Evolutionary conservation across 228 moss, liverwort and hornwort genomes (phyloP).

Genomic region (Sphagnum magellanicum): DNA sequence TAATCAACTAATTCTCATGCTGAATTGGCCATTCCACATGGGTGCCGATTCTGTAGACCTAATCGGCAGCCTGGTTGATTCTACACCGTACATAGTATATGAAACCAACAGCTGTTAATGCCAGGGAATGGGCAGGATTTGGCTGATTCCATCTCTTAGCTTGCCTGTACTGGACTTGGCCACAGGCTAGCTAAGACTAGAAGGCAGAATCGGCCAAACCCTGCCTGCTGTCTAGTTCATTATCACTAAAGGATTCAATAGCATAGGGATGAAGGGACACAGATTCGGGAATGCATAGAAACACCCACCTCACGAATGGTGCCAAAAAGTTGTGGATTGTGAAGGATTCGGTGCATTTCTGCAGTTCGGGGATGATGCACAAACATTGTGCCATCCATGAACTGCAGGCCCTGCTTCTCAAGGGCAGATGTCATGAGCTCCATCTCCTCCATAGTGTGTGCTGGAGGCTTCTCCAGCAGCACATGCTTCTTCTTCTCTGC

Average conservation of each 20-base stretch:
- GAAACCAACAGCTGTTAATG: not conserved
- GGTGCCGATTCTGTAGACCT: too few relatives aligned
- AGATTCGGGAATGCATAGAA: too few relatives aligned
- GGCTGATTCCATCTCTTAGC: not conserved
- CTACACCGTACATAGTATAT: too few relatives aligned
- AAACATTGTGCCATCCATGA: conserved; percentile 61
- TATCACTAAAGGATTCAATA: too few relatives aligned
- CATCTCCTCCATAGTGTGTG: conserved; percentile 31
- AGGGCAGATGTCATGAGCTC: conserved; percentile 19
- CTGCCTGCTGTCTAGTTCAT: too few relatives aligned
- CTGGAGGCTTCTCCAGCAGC: conserved; percentile 52
- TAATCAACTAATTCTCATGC: too few relatives aligned
- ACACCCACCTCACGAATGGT: conserved; percentile 28
- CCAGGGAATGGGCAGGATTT: conserved; percentile 9
- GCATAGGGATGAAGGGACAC: too few relatives aligned
- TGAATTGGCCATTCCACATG: too few relatives aligned
- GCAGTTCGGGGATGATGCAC: conserved; percentile 44
- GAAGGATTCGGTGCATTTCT: conserved; percentile 21
- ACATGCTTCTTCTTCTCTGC: conserved; percentile 45
- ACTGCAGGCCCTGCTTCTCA: conserved; percentile 23
- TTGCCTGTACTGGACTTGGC: not conserved
- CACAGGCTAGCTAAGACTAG: not conserved
- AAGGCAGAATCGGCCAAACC: too few relatives aligned
- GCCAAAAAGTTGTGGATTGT: conserved; percentile 14
- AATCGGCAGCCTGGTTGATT: too few relatives aligned